These are phyloP conservation scores for Trypethelium eluteriae DNA, from an alignment of 495 filamentous ascomycete genomes.

Conservation along the genomic window DNA sequence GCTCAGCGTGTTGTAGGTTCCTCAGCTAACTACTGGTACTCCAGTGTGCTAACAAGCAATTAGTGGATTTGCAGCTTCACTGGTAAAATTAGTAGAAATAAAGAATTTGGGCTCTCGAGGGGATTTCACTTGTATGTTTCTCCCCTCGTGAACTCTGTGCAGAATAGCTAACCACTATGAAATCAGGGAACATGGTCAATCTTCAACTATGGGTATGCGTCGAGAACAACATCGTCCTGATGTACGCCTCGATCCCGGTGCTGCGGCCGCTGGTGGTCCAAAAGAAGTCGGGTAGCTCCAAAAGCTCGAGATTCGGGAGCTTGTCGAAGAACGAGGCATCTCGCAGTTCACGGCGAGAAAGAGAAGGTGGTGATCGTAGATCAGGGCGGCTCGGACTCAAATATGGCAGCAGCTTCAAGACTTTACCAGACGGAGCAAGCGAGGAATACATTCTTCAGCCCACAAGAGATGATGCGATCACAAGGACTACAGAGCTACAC, in stretches of 20 bases:
- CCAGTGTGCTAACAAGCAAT: background rate
- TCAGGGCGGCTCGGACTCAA: background rate
- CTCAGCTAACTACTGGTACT: background rate
- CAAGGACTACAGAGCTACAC: background rate
- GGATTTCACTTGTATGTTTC: background rate
- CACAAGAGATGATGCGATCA: background rate
- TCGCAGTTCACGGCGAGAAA: background rate
- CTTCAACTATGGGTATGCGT: background rate
- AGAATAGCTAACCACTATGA: background rate
- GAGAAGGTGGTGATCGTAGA: background rate
- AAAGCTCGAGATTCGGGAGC: background rate
- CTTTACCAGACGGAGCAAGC: background rate
- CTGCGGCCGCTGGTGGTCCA: background rate
- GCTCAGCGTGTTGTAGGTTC: background rate
- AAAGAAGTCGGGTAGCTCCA: background rate
- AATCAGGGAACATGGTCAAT: constrained; percentile 3
- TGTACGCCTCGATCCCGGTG: background rate
- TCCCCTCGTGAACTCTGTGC: background rate
- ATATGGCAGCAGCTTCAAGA: background rate
- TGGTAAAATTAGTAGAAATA: background rate
- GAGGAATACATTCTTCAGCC: background rate
- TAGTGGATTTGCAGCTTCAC: background rate
- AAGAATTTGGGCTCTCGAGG: background rate
- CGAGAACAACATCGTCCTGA: background rate
- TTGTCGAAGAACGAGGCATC: background rate